Evolutionary conservation across 2,329 filamentous ascomycete species (phyloP).

Genomic region (Verticillium alfalfae): DNA sequence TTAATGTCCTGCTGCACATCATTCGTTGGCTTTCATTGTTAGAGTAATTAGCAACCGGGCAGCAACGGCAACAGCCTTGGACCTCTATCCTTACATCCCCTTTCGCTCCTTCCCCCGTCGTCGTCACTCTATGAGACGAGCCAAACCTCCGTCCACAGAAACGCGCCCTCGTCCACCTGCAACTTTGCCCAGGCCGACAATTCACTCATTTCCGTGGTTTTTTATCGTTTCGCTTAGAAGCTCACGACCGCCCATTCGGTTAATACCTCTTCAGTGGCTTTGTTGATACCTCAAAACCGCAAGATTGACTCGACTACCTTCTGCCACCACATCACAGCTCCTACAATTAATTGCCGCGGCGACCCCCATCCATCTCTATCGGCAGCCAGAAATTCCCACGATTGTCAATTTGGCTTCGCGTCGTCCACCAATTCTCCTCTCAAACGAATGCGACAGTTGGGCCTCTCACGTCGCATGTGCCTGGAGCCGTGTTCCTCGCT

Average conservation of each 20-base stretch:
- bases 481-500: constrained; percentile 8
- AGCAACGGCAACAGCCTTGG: neutral
- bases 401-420: neutral
- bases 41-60: neutral
- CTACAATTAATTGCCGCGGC: neutral
- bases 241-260: neutral
- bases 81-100: neutral
- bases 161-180: neutral
- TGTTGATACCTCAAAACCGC: neutral
- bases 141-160: neutral
- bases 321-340: neutral
- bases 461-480: neutral
- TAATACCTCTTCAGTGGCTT: neutral
- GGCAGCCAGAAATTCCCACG: neutral
- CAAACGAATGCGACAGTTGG: neutral
- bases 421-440: neutral
- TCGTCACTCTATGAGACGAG: neutral
- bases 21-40: neutral
- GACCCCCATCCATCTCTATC: neutral
- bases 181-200: neutral
- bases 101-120: neutral
- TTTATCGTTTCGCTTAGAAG: neutral
- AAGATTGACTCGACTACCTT: neutral
- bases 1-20: neutral
- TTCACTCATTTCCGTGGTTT: neutral